These are phyloP conservation scores for Lecanicillium sp. DNA, from an alignment of 2,329 filamentous ascomycete genomes.

Conservation along the genomic window DNA sequence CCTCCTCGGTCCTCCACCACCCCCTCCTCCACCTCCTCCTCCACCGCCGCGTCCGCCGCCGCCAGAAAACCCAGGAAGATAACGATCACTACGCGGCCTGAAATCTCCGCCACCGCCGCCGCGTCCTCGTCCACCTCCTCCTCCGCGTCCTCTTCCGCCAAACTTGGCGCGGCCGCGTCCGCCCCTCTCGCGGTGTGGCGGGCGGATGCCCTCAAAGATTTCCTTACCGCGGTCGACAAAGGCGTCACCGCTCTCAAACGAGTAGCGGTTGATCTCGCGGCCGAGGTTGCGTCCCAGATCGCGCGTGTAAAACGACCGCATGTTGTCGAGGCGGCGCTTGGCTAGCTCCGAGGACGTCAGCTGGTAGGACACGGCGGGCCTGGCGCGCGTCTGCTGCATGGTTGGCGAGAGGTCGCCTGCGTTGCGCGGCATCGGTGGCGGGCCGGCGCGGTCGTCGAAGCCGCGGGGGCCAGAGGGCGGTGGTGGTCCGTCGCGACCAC, in stretches of 20 bases:
- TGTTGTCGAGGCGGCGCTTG: slow-evolving; percentile 53
- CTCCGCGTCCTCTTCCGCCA: slow-evolving; percentile 21
- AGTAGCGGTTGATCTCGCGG: slow-evolving; percentile 57
- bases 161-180: slow-evolving; percentile 24
- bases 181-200: slow-evolving; percentile 43
- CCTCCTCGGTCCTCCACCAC: too few relatives aligned
- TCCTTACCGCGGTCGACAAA: slow-evolving; percentile 70
- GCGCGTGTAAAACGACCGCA: slow-evolving; percentile 39
- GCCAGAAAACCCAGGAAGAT: slow-evolving; percentile 19
- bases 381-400: slow-evolving; percentile 27
- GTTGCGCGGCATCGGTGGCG: slow-evolving; percentile 5
- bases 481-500: background rate
- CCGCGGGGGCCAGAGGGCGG: background rate
- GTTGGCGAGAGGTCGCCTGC: background rate
- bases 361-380: slow-evolving; percentile 36
- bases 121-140: slow-evolving; percentile 16
- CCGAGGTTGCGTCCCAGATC: slow-evolving; percentile 33
- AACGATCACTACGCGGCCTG: slow-evolving; percentile 24
- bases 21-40: slow-evolving; percentile 15
- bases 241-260: slow-evolving; percentile 57
- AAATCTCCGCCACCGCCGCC: slow-evolving; percentile 17
- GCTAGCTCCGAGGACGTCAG: slow-evolving; percentile 60
- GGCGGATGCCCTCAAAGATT: slow-evolving; percentile 57
- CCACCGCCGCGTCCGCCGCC: slow-evolving; percentile 12
- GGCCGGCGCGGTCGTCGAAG: background rate